Percentiles rank a stretch among this genome's conserved stretches.
Evolutionary conservation across 2,329 filamentous ascomycete species (phyloP).

Genomic region (Keithomyces neogunnii): DNA sequence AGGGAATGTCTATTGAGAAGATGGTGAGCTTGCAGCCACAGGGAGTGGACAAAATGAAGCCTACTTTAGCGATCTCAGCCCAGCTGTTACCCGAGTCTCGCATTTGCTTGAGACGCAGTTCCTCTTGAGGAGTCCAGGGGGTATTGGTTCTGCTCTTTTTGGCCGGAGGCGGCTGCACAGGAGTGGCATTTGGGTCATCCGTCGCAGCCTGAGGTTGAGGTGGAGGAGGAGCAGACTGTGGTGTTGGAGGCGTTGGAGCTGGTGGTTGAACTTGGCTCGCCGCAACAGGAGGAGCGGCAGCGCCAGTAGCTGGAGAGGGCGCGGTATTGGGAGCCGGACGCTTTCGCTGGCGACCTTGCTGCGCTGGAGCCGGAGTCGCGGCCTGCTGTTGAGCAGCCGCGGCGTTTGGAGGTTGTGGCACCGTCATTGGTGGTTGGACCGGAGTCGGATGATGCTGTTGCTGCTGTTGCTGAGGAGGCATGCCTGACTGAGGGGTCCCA

Average conservation of each 20-base stretch:
- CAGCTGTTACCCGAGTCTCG: slow-evolving; percentile 87
- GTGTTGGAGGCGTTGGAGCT: slow-evolving; percentile 18
- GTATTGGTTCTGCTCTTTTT: slow-evolving; percentile 99
- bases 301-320: slow-evolving; percentile 27
- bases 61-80: slow-evolving; percentile 98
- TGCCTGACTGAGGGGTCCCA: slow-evolving; percentile 28
- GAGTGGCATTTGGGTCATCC: slow-evolving; percentile 22
- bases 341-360: slow-evolving; percentile 31
- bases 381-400: slow-evolving; percentile 25
- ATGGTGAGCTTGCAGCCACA: neutral
- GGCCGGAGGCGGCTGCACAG: slow-evolving; percentile 42
- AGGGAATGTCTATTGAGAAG: slow-evolving; percentile 66
- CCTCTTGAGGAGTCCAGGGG: slow-evolving; percentile 92
- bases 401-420: slow-evolving; percentile 29
- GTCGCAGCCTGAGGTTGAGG: slow-evolving; percentile 19
- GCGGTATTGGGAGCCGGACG: slow-evolving; percentile 30
- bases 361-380: slow-evolving; percentile 29
- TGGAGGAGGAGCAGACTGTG: slow-evolving; percentile 18
- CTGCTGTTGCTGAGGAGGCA: slow-evolving; percentile 24
- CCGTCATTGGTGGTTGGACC: slow-evolving; percentile 34
- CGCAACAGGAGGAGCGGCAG: slow-evolving; percentile 23
- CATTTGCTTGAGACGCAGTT: slow-evolving; percentile 88
- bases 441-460: slow-evolving; percentile 30
- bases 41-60: slow-evolving; percentile 20
- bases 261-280: slow-evolving; percentile 24